phyloP scores from a whole-genome alignment of 805 yeast species.

The Groenewaldozyma tartarivorans region DNA sequence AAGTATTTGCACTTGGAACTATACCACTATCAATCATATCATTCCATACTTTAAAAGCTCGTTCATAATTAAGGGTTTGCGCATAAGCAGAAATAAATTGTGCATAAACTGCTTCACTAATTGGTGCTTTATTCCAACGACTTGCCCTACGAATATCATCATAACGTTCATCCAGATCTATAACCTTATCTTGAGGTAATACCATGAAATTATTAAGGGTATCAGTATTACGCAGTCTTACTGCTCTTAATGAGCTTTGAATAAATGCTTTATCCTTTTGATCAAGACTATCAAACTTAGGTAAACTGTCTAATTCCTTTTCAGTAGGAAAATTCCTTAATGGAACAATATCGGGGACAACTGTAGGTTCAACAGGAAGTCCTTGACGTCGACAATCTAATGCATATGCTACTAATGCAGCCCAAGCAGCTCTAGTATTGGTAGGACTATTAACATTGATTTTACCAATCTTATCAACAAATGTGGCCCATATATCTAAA shows the following conservation, averaged over 20 bases:
- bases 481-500: conserved; percentile 26
- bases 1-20: conserved; percentile 37
- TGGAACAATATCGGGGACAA: conserved; percentile 24
- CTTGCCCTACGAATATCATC: conserved; percentile 16
- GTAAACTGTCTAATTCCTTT: conserved; percentile 9
- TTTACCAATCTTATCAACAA: conserved; percentile 21
- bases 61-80: conserved; percentile 19
- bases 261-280: conserved; percentile 5
- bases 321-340: conserved; percentile 18
- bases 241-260: conserved; percentile 14
- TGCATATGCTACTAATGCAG: conserved; percentile 27
- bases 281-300: conserved; percentile 6
- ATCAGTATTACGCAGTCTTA: conserved; percentile 13
- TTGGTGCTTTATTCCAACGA: conserved; percentile 4
- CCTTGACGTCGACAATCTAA: conserved; percentile 12
- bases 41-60: conserved; percentile 39
- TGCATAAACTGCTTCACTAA: conserved; percentile 22
- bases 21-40: conserved; percentile 33
- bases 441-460: background rate
- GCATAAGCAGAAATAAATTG: conserved; percentile 24
- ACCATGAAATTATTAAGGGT: conserved; percentile 16
- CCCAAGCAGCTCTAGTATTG: conserved; percentile 23
- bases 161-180: conserved; percentile 19
- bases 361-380: conserved; percentile 14
- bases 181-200: conserved; percentile 17